phyloP scores from a whole-genome alignment of 345 rosid genomes.

The Lepidium sativum region DNA sequence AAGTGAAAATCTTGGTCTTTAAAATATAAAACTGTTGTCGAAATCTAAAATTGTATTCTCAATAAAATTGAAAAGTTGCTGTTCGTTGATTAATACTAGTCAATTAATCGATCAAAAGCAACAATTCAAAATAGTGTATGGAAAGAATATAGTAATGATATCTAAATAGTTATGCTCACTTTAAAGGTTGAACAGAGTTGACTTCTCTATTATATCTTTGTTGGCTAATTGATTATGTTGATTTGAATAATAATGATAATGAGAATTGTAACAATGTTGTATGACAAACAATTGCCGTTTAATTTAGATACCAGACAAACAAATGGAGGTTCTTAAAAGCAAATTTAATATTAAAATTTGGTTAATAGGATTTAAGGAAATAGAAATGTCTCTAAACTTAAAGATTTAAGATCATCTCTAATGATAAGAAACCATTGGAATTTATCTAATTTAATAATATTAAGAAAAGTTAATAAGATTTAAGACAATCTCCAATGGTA shows the following conservation, averaged over 20 bases:
- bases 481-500: too few relatives aligned
- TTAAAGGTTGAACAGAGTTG: constrained; percentile 15
- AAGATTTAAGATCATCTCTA: too few relatives aligned
- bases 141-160: background rate
- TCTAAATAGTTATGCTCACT: background rate
- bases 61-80: constrained; percentile 11
- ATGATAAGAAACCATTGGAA: too few relatives aligned
- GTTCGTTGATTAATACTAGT: background rate
- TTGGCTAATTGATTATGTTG: background rate
- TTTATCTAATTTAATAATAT: too few relatives aligned
- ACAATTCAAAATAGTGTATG: background rate
- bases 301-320: background rate
- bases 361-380: too few relatives aligned
- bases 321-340: too few relatives aligned
- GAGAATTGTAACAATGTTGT: background rate
- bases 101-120: background rate
- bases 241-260: background rate
- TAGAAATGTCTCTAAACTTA: too few relatives aligned
- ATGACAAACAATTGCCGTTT: background rate
- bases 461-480: too few relatives aligned
- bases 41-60: constrained; percentile 1
- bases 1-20: background rate
- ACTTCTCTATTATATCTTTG: background rate
- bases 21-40: background rate
- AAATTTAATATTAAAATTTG: too few relatives aligned